Base-by-base conservation (phyloP, 306 rosid species). In the Glycine soja region DNA sequence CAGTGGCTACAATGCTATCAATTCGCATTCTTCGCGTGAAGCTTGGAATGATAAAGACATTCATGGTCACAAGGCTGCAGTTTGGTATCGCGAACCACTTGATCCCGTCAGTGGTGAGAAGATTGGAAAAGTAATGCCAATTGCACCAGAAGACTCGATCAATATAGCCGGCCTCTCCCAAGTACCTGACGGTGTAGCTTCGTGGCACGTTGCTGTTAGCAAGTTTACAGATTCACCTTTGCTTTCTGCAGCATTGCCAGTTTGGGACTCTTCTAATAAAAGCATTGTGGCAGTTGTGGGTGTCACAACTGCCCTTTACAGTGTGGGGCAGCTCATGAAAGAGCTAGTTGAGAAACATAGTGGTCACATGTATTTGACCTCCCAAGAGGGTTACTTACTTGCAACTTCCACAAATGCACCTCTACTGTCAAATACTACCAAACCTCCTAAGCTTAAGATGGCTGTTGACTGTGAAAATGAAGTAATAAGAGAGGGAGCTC, bases 221-320 rank as follows among this genome's bases (percentile, higher is more conserved):
- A 95, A 95, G 88, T 95, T 85, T 52, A 83, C 92, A 0, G 96
- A 90, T 88, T 92, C 97, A 14, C 99, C 99, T 0, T 80, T 95
- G 87, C 99, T 95, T 54, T 95, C 99, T 4, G 99, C 99, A 46
- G 98, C 99, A 45, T 89, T 95, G 75, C 98, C 98, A 1, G 98
- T 95, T 63, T 90, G 92, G 73, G 97, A 93, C 78, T 45, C 96
- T 82, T 79, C 91, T 13, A 95, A 95, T 76, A 86, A 86, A 82
- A 95, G 88, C 77, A 89, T 91, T 72, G 92, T 91, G 48, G 99
- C 99, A 10, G 99, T 95, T 53, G 99, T 95, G 71, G 98, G 99
- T 11, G 98, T 93, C 56, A 95, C 97, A 11, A 91, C 98, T 3
- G 93, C 99, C 36, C 89, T 95, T 56, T 95, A 87, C 80, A 90